phyloP scores from a whole-genome alignment of 345 rosid genomes.

The Boechera retrofracta region DNA sequence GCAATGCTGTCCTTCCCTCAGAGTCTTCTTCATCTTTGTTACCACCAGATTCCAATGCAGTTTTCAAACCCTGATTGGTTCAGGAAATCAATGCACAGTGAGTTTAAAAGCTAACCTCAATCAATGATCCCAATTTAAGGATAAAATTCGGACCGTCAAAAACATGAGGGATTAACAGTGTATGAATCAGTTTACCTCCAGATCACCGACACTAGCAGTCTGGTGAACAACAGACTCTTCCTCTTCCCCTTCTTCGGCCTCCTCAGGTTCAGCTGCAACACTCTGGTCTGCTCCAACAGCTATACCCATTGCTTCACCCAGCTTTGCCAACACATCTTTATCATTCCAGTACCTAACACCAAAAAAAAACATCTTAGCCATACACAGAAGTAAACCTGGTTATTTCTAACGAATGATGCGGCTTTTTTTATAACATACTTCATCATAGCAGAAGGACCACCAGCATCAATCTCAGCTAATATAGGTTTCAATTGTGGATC shows the following conservation, averaged over 20 bases:
- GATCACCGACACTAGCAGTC: conserved; percentile 93
- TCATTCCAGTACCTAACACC: conserved; percentile 88
- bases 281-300: conserved; percentile 60
- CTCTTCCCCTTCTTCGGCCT: conserved; percentile 69
- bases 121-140: background rate
- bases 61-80: conserved; percentile 70
- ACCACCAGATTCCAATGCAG: conserved; percentile 79
- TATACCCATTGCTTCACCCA: conserved; percentile 98
- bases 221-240: conserved; percentile 89
- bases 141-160: background rate
- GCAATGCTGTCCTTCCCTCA: conserved; percentile 95
- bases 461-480: conserved; percentile 82
- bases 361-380: background rate
- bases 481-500: conserved; percentile 88
- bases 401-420: background rate
- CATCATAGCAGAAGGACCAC: conserved; percentile 95
- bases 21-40: conserved; percentile 95
- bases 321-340: conserved; percentile 80
- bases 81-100: conserved; percentile 5
- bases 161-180: background rate
- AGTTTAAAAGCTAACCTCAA: background rate
- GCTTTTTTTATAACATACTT: conserved; percentile 53
- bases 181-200: conserved; percentile 55
- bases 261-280: conserved; percentile 64
- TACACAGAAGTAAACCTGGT: background rate